Base-by-base conservation (phyloP, 495 filamentous ascomycete species). In the Penicillium silybi region DNA sequence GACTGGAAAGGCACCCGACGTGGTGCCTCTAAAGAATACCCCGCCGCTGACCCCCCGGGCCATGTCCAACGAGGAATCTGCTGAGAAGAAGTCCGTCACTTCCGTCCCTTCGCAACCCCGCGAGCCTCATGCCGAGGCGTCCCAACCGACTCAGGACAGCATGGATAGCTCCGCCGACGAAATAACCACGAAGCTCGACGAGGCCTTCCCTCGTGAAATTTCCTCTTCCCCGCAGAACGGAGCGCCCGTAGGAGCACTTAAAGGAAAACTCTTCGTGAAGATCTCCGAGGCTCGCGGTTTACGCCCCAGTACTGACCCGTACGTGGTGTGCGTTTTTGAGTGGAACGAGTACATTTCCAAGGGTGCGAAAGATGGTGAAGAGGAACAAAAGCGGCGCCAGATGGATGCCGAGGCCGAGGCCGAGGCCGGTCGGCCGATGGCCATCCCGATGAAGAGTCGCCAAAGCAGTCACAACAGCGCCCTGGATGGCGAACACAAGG, bases 271-370 rank as follows among this genome's bases (percentile, higher is more conserved):
- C 17, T 87, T 86, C 26, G 88, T 98, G 48, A 89, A 86, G 54
- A 92, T 98, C 26, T 74, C 82, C 48, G 89, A 95, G 69, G 93
- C 86, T 27, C 80, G 88, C 59, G 89, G 88, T 3, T 70, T 98
- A 22, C 80, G 86, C 45, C 88, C 85, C 10, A 90, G 90, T 63
- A 80, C 82, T 35, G 87, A 96, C 61, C 93, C 93, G 2, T 98
- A 97, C 63, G 90, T 96, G 18, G 91, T 98, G 13, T 96, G 90
- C 38, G 92, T 95, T 20, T 98, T 97, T 61, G 93, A 98, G 65
- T 89, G 89, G 68, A 93, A 92, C 60, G 95, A 98, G 65, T 86
- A 92, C 57, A 96, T 98, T 44, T 97, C 93, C 9, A 87, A 85
- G 50, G 89, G 89, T 11, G 89, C 90, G 38, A 82, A 81, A 49